Evolutionary conservation across 352 stramenopile species (phyloP).

Genomic region (Elongisporangium anandrum): DNA sequence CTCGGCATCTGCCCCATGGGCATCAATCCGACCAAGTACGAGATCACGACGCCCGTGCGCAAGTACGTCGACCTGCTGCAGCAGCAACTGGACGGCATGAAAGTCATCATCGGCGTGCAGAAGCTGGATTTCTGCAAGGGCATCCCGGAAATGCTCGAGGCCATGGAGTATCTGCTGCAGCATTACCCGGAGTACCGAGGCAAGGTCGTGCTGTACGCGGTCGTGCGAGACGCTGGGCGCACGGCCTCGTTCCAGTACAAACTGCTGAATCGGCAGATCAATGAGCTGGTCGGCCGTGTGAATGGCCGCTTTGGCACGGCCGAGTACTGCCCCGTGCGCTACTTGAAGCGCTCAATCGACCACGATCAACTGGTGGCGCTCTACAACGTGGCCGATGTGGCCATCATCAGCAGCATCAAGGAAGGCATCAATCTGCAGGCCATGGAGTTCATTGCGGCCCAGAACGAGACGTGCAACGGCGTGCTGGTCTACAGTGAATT

Average conservation of each 20-base stretch:
- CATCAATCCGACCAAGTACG: slow-evolving; percentile 85
- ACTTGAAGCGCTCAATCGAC: slow-evolving; percentile 82
- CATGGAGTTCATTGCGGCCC: slow-evolving; percentile 89
- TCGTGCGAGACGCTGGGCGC: slow-evolving; percentile 78
- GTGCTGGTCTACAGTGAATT: slow-evolving; percentile 91
- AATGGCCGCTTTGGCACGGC: slow-evolving; percentile 86
- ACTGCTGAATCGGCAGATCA: slow-evolving; percentile 86
- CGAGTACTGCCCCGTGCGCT: slow-evolving; percentile 86
- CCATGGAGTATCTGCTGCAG: slow-evolving; percentile 86
- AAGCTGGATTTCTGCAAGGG: slow-evolving; percentile 84
- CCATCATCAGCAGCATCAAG: slow-evolving; percentile 86
- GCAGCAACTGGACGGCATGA: slow-evolving; percentile 61
- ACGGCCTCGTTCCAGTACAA: slow-evolving; percentile 67
- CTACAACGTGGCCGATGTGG: slow-evolving; percentile 87
- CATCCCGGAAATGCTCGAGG: slow-evolving; percentile 88
- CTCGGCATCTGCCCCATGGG: slow-evolving; percentile 88
- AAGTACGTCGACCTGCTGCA: slow-evolving; percentile 43
- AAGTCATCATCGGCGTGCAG: slow-evolving; percentile 73
- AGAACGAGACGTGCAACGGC: slow-evolving; percentile 77
- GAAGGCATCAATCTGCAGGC: slow-evolving; percentile 90
- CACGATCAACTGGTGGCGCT: slow-evolving; percentile 87
- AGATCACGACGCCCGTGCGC: slow-evolving; percentile 51
- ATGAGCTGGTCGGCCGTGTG: slow-evolving; percentile 85
- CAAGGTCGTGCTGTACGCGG: slow-evolving; percentile 92
- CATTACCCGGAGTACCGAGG: slow-evolving; percentile 91